phyloP scores from a whole-genome alignment of 2,329 filamentous ascomycete genomes.

The Botrytis sinoallii region DNA sequence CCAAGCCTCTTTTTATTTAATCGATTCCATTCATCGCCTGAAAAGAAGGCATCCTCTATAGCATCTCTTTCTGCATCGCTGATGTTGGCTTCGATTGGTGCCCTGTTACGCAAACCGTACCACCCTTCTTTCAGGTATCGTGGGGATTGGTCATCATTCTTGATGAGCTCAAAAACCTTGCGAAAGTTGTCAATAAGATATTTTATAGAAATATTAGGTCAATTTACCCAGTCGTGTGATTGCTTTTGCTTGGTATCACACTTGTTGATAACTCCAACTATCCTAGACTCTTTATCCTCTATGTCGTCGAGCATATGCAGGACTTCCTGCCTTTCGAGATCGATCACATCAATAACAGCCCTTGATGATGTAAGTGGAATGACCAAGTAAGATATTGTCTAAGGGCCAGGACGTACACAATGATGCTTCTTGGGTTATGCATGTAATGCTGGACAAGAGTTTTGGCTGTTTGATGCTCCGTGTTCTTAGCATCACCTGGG shows the following conservation, averaged over 20 bases:
- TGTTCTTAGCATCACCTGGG: neutral
- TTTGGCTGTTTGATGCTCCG: slow-evolving; percentile 23
- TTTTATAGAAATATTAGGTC: slow-evolving; percentile 12
- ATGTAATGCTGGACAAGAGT: slow-evolving; percentile 39
- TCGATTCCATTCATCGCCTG: slow-evolving; percentile 22
- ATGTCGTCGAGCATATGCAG: slow-evolving; percentile 35
- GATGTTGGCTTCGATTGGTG: slow-evolving; percentile 36
- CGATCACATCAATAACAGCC: slow-evolving; percentile 42
- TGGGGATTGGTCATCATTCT: slow-evolving; percentile 29
- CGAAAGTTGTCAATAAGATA: slow-evolving; percentile 36
- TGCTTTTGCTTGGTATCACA: slow-evolving; percentile 37
- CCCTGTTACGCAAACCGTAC: slow-evolving; percentile 45
- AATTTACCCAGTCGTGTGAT: slow-evolving; percentile 37
- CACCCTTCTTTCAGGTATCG: slow-evolving; percentile 42
- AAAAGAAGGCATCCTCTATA: slow-evolving; percentile 23
- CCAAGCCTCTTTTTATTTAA: slow-evolving; percentile 25
- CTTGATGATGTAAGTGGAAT: slow-evolving; percentile 28
- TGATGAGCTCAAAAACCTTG: slow-evolving; percentile 24
- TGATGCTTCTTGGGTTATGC: slow-evolving; percentile 41
- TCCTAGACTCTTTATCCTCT: slow-evolving; percentile 30
- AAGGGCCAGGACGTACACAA: slow-evolving; percentile 33
- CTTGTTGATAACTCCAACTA: slow-evolving; percentile 45
- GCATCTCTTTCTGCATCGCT: slow-evolving; percentile 26
- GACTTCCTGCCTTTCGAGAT: slow-evolving; percentile 41
- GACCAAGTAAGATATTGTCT: neutral